Evolutionary conservation across 306 rosid genomes (phyloP), one percentile per base, ranked within the genome.

Genomic region (Castanea crenata): DNA sequence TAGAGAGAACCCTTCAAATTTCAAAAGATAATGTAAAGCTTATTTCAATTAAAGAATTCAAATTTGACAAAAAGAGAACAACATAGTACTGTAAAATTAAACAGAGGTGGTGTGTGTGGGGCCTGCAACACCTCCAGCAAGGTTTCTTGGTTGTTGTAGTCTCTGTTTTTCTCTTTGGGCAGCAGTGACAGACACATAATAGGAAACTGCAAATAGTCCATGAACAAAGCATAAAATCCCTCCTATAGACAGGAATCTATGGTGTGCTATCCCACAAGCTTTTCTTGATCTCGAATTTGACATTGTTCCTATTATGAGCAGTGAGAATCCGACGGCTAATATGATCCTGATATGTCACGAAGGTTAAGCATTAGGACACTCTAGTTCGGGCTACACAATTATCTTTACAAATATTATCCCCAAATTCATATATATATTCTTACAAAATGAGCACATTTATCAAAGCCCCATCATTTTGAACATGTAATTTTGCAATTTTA

Each of bases 191-290:
- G 90, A 90, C 77, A 91, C 78, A 54, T 85, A 88, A 64, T 88
- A 95, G 9, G 81, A 89, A 4, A 91, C 77, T 3, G 81, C 81
- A 74, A 92, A 83, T 58, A 91, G n/a, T 62, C 88, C 96, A 10
- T 95, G 98, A 62, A 92, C 32, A 85, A 90, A 95, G 63, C 98
- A 95, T 46, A 91, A 18, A 70, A 95, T 85, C 59, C 99, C 99
- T 69, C 99, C 96, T 0, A 89, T 86, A 0, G 90, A 89, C 35
- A 95, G 77, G 70, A 90, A 74, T 2, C 86, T 91, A 84, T 68
- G 84, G 71, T 89, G 86, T 10, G 92, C 86, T 5, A 93, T 54
- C 3, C 89, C 90, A 63, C 99, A 93, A 1, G 82, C 80, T 75
- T 83, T 86, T 79, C 96, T 91, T 3, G 93, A 86, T 74, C 68